Conservation (phyloP, 192 early-diverging fungal genomes). For the Rhizophagus prolifer region DNA sequence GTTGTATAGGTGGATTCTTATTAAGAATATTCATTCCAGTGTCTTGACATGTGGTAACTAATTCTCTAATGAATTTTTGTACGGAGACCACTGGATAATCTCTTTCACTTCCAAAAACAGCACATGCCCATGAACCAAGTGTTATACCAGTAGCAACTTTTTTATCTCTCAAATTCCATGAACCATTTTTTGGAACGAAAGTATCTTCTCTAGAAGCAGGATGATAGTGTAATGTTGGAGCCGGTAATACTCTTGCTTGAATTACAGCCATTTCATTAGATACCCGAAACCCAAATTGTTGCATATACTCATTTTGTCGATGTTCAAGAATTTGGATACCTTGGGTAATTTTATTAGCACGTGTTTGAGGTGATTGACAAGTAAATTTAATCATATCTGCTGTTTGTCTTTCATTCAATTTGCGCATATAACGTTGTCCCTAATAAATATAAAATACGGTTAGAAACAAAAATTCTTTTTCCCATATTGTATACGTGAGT, state of each 20-base stretch:
- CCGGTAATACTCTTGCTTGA: not conserved
- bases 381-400: not conserved
- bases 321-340: not conserved
- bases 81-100: not conserved
- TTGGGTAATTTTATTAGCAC: not conserved
- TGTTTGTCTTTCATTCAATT: not conserved
- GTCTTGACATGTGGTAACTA: slow-evolving; percentile 68
- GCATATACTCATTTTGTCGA: not conserved
- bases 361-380: not conserved
- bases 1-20: slow-evolving; percentile 54
- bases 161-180: not conserved
- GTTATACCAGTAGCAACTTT: not conserved
- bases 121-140: not conserved
- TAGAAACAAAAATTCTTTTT: too few relatives aligned
- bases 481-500: not conserved
- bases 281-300: not conserved
- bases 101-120: not conserved
- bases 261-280: not conserved
- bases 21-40: slow-evolving; percentile 65
- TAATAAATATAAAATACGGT: not conserved
- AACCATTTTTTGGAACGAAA: not conserved
- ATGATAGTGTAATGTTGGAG: not conserved
- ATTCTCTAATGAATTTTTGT: slow-evolving; percentile 63
- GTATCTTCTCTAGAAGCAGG: not conserved
- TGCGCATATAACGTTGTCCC: not conserved